phyloP scores from a whole-genome alignment of 2,329 filamentous ascomycete species.

The Aspergillus ibericus region DNA sequence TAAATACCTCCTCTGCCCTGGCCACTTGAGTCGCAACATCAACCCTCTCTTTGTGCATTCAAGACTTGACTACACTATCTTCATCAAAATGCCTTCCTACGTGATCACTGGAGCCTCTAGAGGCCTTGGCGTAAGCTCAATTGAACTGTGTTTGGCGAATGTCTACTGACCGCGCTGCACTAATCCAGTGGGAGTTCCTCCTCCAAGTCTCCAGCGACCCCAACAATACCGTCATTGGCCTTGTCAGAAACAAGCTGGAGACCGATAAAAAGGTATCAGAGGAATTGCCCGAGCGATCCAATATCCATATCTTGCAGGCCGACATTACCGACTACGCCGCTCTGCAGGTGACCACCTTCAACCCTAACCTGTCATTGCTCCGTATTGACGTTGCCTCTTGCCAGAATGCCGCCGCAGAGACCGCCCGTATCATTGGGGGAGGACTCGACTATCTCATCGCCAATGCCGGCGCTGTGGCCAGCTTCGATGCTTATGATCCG shows the following conservation, averaged over 20 bases:
- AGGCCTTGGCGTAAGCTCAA: constrained; percentile 21
- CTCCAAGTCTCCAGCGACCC: constrained; percentile 47
- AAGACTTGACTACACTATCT: no score
- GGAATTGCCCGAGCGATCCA: constrained; percentile 42
- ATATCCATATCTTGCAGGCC: constrained; percentile 50
- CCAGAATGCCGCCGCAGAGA: constrained; percentile 21
- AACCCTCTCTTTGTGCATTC: no score
- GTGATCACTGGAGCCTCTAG: constrained; percentile 27
- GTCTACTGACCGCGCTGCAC: background rate
- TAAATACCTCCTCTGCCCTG: background rate
- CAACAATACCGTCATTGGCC: constrained; percentile 49
- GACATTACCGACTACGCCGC: constrained; percentile 45
- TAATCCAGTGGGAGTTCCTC: constrained; percentile 52
- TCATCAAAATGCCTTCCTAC: constrained; percentile 21
- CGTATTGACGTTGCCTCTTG: background rate
- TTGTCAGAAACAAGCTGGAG: constrained; percentile 49
- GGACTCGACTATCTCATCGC: constrained; percentile 54
- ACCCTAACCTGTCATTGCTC: background rate
- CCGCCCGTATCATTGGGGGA: constrained; percentile 22
- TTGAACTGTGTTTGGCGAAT: background rate
- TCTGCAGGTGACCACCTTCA: constrained; percentile 34
- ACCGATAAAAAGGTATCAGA: constrained; percentile 47
- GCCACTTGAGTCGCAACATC: no score
- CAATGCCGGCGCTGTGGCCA: constrained; percentile 47
- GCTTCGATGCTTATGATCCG: constrained; percentile 28